A percentile compares a stretch with the other conserved stretches of the same genome.
Evolutionary conservation across 176 grass and related monocot genomes (phyloP).

Genomic region (Poa annua): DNA sequence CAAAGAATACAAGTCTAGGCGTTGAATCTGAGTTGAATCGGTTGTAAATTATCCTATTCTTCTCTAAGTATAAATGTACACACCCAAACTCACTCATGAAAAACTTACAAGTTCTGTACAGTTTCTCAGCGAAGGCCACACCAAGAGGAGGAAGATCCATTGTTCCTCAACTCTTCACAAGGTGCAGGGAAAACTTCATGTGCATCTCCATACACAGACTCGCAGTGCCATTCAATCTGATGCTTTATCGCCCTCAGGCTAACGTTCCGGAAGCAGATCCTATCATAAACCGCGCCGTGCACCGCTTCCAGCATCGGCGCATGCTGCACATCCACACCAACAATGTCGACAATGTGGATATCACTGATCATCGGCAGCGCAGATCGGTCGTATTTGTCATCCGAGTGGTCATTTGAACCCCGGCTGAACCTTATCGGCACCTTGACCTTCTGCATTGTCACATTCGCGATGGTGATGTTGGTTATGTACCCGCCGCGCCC

Average conservation of each 20-base stretch:
- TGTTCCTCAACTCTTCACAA: conserved; percentile 62
- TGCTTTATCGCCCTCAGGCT: conserved; percentile 53
- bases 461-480: conserved; percentile 64
- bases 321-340: conserved; percentile 47
- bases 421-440: conserved; percentile 82
- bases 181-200: conserved; percentile 69
- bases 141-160: conserved; percentile 58
- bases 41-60: conserved; percentile 23
- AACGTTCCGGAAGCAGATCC: conserved; percentile 75
- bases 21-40: not conserved
- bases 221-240: conserved; percentile 62
- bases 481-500: conserved; percentile 86
- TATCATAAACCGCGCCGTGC: conserved; percentile 58
- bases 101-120: conserved; percentile 22
- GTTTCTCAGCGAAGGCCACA: conserved; percentile 47
- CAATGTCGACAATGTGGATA: conserved; percentile 56
- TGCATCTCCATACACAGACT: conserved; percentile 71
- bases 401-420: conserved; percentile 62
- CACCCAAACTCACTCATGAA: not conserved
- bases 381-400: conserved; percentile 53
- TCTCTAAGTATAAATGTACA: not conserved
- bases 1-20: not conserved
- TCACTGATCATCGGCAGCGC: conserved; percentile 60
- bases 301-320: conserved; percentile 71
- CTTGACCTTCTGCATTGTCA: conserved; percentile 80